These are phyloP conservation scores for Nannizzia gypsea DNA, from an alignment of 2,329 filamentous ascomycete genomes.

Conservation along the genomic window DNA sequence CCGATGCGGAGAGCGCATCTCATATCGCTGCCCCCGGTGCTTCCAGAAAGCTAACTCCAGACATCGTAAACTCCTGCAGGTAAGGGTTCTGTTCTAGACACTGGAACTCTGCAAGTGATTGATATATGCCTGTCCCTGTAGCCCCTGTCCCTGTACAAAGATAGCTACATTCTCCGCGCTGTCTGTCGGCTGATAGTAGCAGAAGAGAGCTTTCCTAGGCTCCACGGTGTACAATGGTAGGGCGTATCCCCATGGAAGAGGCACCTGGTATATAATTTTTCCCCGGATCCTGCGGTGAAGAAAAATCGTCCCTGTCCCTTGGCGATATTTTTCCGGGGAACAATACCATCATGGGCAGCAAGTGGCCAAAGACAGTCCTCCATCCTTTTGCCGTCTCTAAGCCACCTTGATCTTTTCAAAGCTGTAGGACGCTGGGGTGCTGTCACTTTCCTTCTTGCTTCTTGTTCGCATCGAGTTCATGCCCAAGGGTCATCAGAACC, in stretches of 20 bases:
- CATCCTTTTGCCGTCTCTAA: not conserved
- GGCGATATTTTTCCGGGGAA: not conserved
- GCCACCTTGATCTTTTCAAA: not conserved
- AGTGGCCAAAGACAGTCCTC: not conserved
- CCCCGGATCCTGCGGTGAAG: not conserved
- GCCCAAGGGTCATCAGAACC: no score
- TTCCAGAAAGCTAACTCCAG: not conserved
- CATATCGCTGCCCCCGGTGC: not conserved
- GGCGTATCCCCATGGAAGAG: not conserved
- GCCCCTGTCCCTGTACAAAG: not conserved
- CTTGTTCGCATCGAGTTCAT: not conserved
- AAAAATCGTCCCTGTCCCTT: not conserved
- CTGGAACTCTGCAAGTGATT: not conserved
- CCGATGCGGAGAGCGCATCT: not conserved
- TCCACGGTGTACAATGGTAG: not conserved
- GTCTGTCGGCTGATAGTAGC: no score
- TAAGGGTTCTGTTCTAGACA: not conserved
- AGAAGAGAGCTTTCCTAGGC: not conserved
- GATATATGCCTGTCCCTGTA: not conserved
- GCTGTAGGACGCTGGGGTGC: not conserved
- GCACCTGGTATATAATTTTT: not conserved
- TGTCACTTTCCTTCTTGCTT: not conserved
- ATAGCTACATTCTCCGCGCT: not conserved
- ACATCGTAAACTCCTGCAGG: not conserved
- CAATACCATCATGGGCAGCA: not conserved